Evolutionary conservation across 2,329 filamentous ascomycete genomes (phyloP).

Genomic region (Lasiodiplodia theobromae): DNA sequence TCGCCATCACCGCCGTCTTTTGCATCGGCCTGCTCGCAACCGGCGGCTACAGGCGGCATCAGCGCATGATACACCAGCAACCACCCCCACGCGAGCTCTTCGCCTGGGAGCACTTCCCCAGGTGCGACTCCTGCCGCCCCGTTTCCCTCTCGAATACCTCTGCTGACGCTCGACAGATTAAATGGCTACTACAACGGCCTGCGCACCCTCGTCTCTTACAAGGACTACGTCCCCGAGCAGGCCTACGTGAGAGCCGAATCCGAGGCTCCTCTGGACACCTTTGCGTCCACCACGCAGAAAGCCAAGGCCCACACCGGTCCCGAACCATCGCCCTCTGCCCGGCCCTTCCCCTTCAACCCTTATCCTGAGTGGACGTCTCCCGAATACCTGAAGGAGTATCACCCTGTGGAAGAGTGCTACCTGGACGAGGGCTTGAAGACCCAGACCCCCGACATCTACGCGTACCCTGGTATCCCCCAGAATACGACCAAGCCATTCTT

Average conservation of each 20-base stretch:
- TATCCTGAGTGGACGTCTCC: conserved; percentile 53
- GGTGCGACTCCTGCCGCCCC: conserved; percentile 40
- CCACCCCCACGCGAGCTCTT: conserved; percentile 43
- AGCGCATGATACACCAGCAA: conserved; percentile 32
- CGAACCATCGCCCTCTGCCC: conserved; percentile 42
- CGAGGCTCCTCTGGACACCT: conserved; percentile 48
- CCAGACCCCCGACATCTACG: conserved; percentile 67
- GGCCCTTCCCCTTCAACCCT: conserved; percentile 53
- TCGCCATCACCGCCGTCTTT: conserved; percentile 50
- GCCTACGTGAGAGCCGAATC: conserved; percentile 48
- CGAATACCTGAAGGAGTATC: conserved; percentile 57
- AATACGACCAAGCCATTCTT: conserved; percentile 57
- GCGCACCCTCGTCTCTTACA: conserved; percentile 52
- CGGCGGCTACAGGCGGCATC: conserved; percentile 50
- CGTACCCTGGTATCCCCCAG: conserved; percentile 64
- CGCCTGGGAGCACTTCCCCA: conserved; percentile 55
- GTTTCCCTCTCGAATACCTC: neutral
- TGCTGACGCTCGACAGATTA: conserved; percentile 40
- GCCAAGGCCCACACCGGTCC: conserved; percentile 33
- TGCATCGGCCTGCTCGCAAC: conserved; percentile 51
- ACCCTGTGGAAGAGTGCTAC: conserved; percentile 65
- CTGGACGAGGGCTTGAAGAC: conserved; percentile 64
- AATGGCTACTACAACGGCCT: conserved; percentile 58
- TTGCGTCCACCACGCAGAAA: conserved; percentile 34
- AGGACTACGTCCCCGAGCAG: conserved; percentile 55